A percentile compares a stretch with the other conserved stretches of the same genome.
Conservation (phyloP, 148 eudicot genomes). For the Polygonum maritimum region DNA sequence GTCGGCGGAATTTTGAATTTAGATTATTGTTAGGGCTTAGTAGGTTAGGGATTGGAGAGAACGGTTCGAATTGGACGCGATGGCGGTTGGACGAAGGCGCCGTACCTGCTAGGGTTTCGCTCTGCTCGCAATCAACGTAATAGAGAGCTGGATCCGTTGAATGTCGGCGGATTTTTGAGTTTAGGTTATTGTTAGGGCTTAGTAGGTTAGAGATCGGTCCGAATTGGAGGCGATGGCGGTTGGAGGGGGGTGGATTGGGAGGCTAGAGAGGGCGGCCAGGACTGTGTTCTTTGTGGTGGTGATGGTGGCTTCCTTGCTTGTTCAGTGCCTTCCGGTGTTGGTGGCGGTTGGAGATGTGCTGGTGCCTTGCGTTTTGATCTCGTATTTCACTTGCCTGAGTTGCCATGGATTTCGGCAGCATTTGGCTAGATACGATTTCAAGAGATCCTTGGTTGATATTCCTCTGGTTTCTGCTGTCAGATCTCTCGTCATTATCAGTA, state of each 20-base stretch:
- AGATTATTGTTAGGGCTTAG: neutral
- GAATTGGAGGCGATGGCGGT: slow-evolving; percentile 17
- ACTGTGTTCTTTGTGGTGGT: slow-evolving; percentile 79
- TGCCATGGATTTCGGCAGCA: slow-evolving; percentile 55
- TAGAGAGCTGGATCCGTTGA: neutral
- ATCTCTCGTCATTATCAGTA: slow-evolving; percentile 78
- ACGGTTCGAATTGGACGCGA: neutral
- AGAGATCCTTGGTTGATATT: slow-evolving; percentile 70
- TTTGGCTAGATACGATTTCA: slow-evolving; percentile 55
- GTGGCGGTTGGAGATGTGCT: slow-evolving; percentile 62
- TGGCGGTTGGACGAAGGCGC: slow-evolving; percentile 29
- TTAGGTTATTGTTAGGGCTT: neutral
- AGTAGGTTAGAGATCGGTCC: neutral
- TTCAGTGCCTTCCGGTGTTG: slow-evolving; percentile 52
- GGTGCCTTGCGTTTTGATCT: slow-evolving; percentile 54
- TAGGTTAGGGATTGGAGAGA: neutral
- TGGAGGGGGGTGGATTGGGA: slow-evolving; percentile 37
- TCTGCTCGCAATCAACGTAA: slow-evolving; percentile 28
- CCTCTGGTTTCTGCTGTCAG: slow-evolving; percentile 81
- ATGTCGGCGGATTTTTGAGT: neutral
- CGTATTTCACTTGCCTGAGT: slow-evolving; percentile 68
- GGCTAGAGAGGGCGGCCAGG: slow-evolving; percentile 40
- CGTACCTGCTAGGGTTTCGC: no score
- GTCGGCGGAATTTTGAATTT: neutral
- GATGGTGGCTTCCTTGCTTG: slow-evolving; percentile 66